These are phyloP conservation scores for Coemansia sp. DNA, from an alignment of 192 early-diverging fungal genomes.

Conservation along the genomic window DNA sequence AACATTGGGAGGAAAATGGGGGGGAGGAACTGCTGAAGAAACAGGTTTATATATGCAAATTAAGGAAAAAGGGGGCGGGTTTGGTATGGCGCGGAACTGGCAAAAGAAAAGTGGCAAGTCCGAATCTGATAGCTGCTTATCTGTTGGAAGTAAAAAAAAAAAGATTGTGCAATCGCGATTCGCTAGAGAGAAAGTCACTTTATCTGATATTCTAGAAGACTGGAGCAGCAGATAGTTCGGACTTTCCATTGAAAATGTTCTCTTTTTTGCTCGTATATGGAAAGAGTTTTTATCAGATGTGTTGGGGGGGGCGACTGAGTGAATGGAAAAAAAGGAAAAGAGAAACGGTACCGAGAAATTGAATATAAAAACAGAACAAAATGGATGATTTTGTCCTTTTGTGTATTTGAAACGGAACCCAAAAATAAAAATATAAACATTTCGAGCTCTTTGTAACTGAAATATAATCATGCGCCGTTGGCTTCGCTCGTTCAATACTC, in stretches of 20 bases:
- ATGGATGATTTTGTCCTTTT: too few species aligned
- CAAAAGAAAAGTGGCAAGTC: not conserved
- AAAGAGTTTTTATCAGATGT: not conserved
- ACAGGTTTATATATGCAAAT: not conserved
- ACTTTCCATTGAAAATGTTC: not conserved
- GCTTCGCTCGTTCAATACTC: constrained; percentile 8
- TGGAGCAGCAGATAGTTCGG: not conserved
- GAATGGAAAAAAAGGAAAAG: not conserved
- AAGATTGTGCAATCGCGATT: not conserved
- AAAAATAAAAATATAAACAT: too few species aligned
- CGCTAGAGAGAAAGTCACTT: not conserved
- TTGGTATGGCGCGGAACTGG: not conserved
- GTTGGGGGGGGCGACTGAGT: not conserved
- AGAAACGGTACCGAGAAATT: not conserved
- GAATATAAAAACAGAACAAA: not conserved
- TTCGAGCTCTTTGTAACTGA: too few species aligned
- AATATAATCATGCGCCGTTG: not conserved
- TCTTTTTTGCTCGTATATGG: too few species aligned
- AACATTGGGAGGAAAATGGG: too few species aligned
- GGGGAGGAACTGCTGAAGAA: not conserved
- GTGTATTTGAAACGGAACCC: too few species aligned
- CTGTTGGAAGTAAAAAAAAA: not conserved
- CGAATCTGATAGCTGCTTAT: not conserved
- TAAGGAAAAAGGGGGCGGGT: not conserved
- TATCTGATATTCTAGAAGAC: constrained; percentile 6